Base-by-base conservation (phyloP, 1,284 basidiomycete genomes). In the Sporisorium iseilematis-ciliati region DNA sequence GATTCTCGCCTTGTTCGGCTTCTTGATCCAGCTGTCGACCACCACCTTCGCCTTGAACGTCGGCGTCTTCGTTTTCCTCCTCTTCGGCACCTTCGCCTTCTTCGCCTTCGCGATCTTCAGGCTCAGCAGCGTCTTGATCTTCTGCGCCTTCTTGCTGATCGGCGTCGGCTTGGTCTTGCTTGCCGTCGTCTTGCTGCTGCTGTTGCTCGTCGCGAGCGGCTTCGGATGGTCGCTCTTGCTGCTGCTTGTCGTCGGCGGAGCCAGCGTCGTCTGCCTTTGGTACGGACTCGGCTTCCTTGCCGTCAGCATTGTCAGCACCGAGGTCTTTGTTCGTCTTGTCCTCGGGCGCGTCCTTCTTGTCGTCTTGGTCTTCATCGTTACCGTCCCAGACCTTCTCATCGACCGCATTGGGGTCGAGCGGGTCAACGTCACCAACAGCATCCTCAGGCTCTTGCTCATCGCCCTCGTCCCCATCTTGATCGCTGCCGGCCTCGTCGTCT, bases 361-460 rank as follows among this genome's bases (percentile, higher is more conserved):
- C 90, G 1, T 88, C 88, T 54, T 88, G 86, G 5, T 86, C 78
- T 11, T 89, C 87, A 29, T 95, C 92, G 75, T 95, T 92, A 73
- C 95, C 92, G 38, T 92, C 94, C 96, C 97, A 98, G 77, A 99
- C 88, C 87, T 98, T 98, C 87, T 99, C 96, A 82, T 99, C 96
- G 11, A 97, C 90, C 0, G 92, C 91, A 26, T 90, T 89, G 8
- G 93, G 92, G 86, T 97, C 95, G n/a, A 90, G 88, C 2, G 91
- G 90, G 86, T 97, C 94, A 45, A 97, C 88, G 67, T 95, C 90
- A 29, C 91, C 94, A 26, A 96, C 86, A 64, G 91, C 91, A 76
- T 98, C 95, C 48, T 97, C 94, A 20, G 90, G 89, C 46, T 89
- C 88, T 20, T 86, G 83, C 43, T 91, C 90, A 3, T 88, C 74